Percentiles rank a stretch among this genome's conserved stretches.
These are phyloP conservation scores for Xylaria sp. DNA, from an alignment of 2,329 filamentous ascomycete genomes.

Conservation along the genomic window DNA sequence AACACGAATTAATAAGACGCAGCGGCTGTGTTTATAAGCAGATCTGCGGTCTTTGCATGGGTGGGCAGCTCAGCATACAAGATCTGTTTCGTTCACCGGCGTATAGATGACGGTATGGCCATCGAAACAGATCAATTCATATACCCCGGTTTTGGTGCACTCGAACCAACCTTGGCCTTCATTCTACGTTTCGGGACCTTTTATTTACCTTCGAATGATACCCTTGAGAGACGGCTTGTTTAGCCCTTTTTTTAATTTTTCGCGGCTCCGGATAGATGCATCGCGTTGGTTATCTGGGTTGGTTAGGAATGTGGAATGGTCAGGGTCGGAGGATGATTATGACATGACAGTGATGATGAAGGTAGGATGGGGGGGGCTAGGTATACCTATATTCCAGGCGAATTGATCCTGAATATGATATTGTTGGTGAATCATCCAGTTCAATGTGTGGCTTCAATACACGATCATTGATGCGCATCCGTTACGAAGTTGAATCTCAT, in stretches of 20 bases:
- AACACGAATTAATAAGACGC: neutral
- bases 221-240: conserved; percentile 32
- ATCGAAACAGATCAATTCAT: neutral
- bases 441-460: neutral
- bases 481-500: neutral
- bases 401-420: neutral
- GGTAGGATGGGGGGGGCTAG: neutral
- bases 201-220: conserved; percentile 40
- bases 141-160: neutral
- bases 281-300: neutral
- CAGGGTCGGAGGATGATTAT: neutral
- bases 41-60: conserved; percentile 16
- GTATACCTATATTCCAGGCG: neutral
- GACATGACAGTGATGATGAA: conserved; percentile 1
- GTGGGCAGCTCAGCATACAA: conserved; percentile 21
- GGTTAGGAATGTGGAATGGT: neutral
- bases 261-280: conserved; percentile 9
- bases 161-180: neutral
- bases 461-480: neutral
- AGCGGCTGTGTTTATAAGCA: neutral
- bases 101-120: conserved; percentile 23
- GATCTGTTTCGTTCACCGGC: conserved; percentile 23
- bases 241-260: neutral
- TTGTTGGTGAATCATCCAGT: neutral
- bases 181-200: conserved; percentile 37